phyloP scores from a whole-genome alignment of 1,284 basidiomycete genomes.

The Vanrija sp. region DNA sequence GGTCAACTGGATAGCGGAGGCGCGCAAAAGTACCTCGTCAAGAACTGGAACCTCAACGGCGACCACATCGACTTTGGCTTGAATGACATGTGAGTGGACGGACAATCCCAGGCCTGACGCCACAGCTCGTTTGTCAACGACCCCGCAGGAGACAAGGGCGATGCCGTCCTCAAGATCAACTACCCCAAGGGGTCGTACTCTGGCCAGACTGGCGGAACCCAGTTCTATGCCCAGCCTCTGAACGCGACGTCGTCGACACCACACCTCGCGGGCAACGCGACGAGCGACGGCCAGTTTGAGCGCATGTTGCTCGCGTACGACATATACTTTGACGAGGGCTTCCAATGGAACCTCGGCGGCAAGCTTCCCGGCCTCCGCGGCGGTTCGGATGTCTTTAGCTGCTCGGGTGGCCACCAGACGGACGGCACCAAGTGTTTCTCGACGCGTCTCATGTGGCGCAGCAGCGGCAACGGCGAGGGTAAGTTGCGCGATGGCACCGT shows the following conservation, averaged over 20 bases:
- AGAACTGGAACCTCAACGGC: conserved; percentile 33
- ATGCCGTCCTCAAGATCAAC: conserved; percentile 38
- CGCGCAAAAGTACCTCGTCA: conserved; percentile 23
- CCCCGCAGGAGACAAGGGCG: conserved; percentile 20
- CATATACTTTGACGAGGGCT: conserved; percentile 38
- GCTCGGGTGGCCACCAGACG: conserved; percentile 46
- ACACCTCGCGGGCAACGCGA: conserved; percentile 12
- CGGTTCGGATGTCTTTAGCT: conserved; percentile 38
- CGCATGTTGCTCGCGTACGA: conserved; percentile 41
- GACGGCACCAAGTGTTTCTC: conserved; percentile 47
- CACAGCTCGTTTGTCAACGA: conserved; percentile 31
- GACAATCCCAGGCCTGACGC: background rate
- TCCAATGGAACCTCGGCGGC: conserved; percentile 42
- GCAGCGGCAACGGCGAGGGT: conserved; percentile 41
- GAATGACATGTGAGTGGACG: conserved; percentile 27
- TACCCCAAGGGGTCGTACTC: conserved; percentile 47
- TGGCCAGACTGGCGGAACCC: conserved; percentile 45
- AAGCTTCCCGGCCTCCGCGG: conserved; percentile 49
- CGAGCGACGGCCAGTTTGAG: conserved; percentile 37
- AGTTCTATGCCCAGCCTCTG: conserved; percentile 44
- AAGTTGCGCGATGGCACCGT: background rate
- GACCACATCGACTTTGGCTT: conserved; percentile 32
- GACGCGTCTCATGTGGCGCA: conserved; percentile 49
- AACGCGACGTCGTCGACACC: conserved; percentile 13
- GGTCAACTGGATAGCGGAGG: conserved; percentile 18